A percentile compares a stretch with the other conserved stretches of the same genome.
phyloP scores from a whole-genome alignment of 768 basidiomycete genomes.

The Rhodosporidiobolus sp. region DNA sequence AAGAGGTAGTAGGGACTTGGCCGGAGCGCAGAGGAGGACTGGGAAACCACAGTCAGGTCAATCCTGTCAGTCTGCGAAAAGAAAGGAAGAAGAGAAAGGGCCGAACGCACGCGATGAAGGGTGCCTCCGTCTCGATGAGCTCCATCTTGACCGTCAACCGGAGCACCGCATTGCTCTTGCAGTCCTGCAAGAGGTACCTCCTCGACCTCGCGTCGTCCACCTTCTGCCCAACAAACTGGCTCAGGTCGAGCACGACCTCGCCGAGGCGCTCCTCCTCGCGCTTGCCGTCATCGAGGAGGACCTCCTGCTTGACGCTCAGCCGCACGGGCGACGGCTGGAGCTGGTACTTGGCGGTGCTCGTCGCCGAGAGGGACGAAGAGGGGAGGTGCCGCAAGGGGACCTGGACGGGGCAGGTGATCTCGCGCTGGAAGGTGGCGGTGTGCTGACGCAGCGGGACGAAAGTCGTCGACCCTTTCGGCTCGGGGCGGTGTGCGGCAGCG shows the following conservation, averaged over 20 bases:
- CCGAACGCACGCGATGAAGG: slow-evolving; percentile 38
- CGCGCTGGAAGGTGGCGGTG: slow-evolving; percentile 31
- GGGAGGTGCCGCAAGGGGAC: slow-evolving; percentile 22
- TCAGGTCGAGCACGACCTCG: slow-evolving; percentile 40
- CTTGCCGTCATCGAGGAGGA: slow-evolving; percentile 26
- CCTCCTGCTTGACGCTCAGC: slow-evolving; percentile 31
- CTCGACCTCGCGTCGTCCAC: slow-evolving; percentile 24
- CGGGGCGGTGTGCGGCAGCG: slow-evolving; percentile 15
- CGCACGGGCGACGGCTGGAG: slow-evolving; percentile 30
- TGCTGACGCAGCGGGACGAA: slow-evolving; percentile 28
- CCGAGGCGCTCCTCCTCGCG: slow-evolving; percentile 37
- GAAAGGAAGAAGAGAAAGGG: neutral
- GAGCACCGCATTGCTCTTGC: slow-evolving; percentile 43
- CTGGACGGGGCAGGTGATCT: slow-evolving; percentile 33
- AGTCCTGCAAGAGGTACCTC: slow-evolving; percentile 38
- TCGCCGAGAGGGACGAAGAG: neutral
- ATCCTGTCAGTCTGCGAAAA: neutral
- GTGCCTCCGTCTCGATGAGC: slow-evolving; percentile 36
- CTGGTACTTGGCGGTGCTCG: slow-evolving; percentile 4
- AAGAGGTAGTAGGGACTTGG: neutral
- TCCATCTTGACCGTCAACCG: slow-evolving; percentile 43
- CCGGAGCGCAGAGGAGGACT: slow-evolving; percentile 28
- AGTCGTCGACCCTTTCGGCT: slow-evolving; percentile 31
- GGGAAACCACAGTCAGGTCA: neutral
- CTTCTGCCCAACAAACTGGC: slow-evolving; percentile 37